Evolutionary conservation across 345 rosid species (phyloP).

Genomic region (Streptanthus diversifolius): DNA sequence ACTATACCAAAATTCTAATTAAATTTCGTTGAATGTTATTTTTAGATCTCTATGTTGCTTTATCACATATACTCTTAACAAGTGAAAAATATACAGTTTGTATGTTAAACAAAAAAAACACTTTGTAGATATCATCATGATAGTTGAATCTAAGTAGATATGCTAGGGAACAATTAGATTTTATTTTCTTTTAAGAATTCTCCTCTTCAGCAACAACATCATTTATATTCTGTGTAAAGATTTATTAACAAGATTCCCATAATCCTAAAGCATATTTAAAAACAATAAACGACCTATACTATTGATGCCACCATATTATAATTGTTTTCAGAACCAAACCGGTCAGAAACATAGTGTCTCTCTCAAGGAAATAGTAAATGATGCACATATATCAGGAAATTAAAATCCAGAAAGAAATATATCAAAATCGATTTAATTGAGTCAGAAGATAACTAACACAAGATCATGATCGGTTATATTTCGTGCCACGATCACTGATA

Average conservation of each 20-base stretch:
- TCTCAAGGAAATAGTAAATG: neutral
- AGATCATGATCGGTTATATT: constrained; percentile 26
- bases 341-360: constrained; percentile 3
- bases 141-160: constrained; percentile 7
- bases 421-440: constrained; percentile 21
- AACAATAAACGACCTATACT: neutral
- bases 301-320: constrained; percentile 4
- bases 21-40: neutral
- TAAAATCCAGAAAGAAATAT: constrained; percentile 1
- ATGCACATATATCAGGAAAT: constrained; percentile 9
- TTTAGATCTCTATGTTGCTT: neutral
- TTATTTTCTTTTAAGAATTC: neutral
- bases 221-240: constrained; percentile 13
- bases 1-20: neutral
- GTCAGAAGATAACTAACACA: constrained; percentile 12
- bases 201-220: constrained; percentile 8
- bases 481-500: constrained; percentile 31
- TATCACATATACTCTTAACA: neutral
- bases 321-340: constrained; percentile 7
- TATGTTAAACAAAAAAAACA: neutral
- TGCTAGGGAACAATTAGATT: constrained; percentile 10
- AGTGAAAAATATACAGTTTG: neutral
- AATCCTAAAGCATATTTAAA: neutral
- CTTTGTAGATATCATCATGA: neutral
- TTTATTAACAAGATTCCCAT: constrained; percentile 12